Conservation (phyloP, 352 stramenopile genomes). For the Phytopythium vexans region DNA sequence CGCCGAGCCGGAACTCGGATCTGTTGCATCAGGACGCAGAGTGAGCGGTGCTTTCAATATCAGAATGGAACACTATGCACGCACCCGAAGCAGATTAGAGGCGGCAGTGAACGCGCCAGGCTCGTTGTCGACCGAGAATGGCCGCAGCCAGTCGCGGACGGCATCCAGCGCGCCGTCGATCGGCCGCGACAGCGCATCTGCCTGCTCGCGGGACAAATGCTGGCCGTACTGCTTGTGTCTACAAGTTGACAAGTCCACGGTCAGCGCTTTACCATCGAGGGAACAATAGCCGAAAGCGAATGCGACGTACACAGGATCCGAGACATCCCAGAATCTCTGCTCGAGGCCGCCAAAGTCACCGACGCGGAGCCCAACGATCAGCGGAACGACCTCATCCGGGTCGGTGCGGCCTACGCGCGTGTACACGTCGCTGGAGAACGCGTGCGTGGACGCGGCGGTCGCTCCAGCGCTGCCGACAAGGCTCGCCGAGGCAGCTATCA, state of each 20-base stretch:
- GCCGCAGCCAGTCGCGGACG: slow-evolving; percentile 42
- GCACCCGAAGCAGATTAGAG: slow-evolving; percentile 29
- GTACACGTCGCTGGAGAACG: slow-evolving; percentile 36
- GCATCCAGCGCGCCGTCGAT: slow-evolving; percentile 38
- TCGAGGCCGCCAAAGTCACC: slow-evolving; percentile 53
- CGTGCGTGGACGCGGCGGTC: not conserved
- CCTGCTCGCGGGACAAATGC: slow-evolving; percentile 41
- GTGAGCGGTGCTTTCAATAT: slow-evolving; percentile 10
- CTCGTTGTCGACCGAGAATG: slow-evolving; percentile 11
- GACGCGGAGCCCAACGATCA: slow-evolving; percentile 50
- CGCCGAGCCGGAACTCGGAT: slow-evolving; percentile 8
- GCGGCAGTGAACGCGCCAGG: slow-evolving; percentile 31
- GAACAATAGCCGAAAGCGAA: not conserved
- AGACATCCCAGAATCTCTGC: slow-evolving; percentile 44
- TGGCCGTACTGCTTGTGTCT: slow-evolving; percentile 53
- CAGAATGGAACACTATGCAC: not conserved
- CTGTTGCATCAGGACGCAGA: slow-evolving; percentile 33
- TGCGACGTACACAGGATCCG: slow-evolving; percentile 46
- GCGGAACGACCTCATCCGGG: slow-evolving; percentile 37
- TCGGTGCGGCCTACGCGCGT: slow-evolving; percentile 19
- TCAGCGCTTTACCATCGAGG: not conserved
- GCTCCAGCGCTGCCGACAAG: not conserved
- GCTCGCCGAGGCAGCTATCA: not conserved
- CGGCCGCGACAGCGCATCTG: slow-evolving; percentile 39
- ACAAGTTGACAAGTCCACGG: not conserved